Evolutionary conservation across 1,139 yeast species (phyloP), one percentile per base, ranked within the genome.

Genomic region (Yamadazyma pseudoaaseri): DNA sequence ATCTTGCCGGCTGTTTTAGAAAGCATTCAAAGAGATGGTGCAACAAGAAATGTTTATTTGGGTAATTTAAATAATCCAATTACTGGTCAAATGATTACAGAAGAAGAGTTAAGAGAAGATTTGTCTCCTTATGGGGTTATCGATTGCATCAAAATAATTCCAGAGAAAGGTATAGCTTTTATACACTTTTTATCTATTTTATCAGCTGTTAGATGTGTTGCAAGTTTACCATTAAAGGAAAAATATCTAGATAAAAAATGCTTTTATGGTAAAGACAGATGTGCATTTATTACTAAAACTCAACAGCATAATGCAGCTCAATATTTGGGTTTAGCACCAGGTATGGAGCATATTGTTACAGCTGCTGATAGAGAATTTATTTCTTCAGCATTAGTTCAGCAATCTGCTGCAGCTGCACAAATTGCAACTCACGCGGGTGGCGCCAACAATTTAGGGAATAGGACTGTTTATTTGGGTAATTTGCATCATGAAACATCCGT

Each of bases 261-360:
- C 33, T 76, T 73, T 48, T 77, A 76, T 45, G 82, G 82, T 41
- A 77, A 77, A 41, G 81, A 84, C 53, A 57, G 83, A 51, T 77
- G 83, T 60, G 83, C 83, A 4, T 77, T 77, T 52, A 86, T 90
- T 34, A 87, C 97, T 24, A 87, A 86, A 58, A 86, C 97, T 18
- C 97, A 92, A 61, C 96, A 89, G 60, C 97, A 90, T 55, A 89
- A 90, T 58, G 97, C 97, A 15, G 96, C 97, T 6, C 96, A 90
- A 60, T 90, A 87, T 56, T 67, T 90, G 41, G 97, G 97, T 2
- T 73, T 89, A 47, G 89, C 90, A 26, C 95, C 95, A 15, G 95
- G 95, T 17, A 79, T 82, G 77, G 96, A 86, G 54, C 89, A 85
- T 53, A 69, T 86, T 39, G 81, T 81, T 17, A 82, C 89, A 27